phyloP scores from a whole-genome alignment of 768 basidiomycete genomes.

The Auricularia heimuer region DNA sequence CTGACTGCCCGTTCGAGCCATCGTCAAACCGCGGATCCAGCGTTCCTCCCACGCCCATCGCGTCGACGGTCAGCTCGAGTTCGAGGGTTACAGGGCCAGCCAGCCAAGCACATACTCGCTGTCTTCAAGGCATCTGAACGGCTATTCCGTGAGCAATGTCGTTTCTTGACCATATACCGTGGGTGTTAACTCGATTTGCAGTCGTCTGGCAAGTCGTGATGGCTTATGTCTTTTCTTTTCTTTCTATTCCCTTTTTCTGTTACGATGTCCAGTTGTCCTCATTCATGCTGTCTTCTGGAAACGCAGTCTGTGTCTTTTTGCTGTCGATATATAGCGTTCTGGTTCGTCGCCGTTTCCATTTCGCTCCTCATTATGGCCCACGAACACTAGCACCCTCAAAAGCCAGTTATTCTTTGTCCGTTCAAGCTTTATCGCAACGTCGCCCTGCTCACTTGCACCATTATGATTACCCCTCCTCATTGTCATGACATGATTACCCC shows the following conservation, averaged over 20 bases:
- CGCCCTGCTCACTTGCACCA: no score
- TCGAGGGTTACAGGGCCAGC: neutral
- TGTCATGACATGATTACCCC: no score
- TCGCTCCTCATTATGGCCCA: neutral
- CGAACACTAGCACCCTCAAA: neutral
- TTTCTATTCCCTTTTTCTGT: neutral
- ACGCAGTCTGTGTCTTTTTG: neutral
- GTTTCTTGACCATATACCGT: neutral
- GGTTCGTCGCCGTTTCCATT: neutral
- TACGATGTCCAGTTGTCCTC: no score
- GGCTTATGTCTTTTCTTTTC: neutral
- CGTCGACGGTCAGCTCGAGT: neutral
- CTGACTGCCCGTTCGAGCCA: constrained; percentile 52
- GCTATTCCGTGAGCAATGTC: neutral
- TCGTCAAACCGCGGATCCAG: neutral
- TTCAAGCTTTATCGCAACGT: no score
- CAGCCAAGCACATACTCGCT: neutral
- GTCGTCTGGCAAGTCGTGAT: neutral
- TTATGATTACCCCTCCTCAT: no score
- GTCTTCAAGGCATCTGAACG: neutral
- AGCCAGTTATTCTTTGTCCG: no score
- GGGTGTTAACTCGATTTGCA: neutral
- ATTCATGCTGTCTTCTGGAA: constrained; percentile 1
- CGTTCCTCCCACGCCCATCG: constrained; percentile 9
- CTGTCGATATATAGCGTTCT: neutral